Conservation (phyloP, 2,329 filamentous ascomycete species). For the Arachnomyces sp. region DNA sequence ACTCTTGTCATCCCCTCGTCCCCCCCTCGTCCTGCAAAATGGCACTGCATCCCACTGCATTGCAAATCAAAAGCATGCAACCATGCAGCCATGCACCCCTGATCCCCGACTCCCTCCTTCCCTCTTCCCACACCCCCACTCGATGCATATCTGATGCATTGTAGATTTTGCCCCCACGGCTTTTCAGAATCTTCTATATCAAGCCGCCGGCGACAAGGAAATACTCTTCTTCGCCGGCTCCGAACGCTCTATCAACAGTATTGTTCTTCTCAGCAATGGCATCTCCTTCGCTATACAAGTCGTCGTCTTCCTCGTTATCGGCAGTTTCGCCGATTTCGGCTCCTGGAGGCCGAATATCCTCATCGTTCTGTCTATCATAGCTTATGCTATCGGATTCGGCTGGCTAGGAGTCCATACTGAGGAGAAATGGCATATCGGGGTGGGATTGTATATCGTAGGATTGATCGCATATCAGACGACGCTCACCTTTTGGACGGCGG, state of each 20-base stretch:
- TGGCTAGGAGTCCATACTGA: conserved; percentile 58
- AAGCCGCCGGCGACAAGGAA: conserved; percentile 49
- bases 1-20: too few relatives aligned
- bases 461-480: conserved; percentile 59
- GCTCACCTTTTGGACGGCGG: conserved; percentile 61
- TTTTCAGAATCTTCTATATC: conserved; percentile 56
- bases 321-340: conserved; percentile 54
- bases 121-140: too few relatives aligned
- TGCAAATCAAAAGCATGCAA: neutral
- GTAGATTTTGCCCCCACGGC: conserved; percentile 53
- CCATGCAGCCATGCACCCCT: too few relatives aligned
- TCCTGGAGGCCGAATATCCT: conserved; percentile 56
- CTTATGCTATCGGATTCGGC: conserved; percentile 56
- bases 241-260: conserved; percentile 53
- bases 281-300: conserved; percentile 61
- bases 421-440: conserved; percentile 51
- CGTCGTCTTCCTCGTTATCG: conserved; percentile 40
- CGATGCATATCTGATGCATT: conserved; percentile 7
- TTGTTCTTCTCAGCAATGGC: conserved; percentile 58
- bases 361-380: conserved; percentile 51
- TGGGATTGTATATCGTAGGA: conserved; percentile 58
- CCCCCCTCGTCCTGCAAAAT: too few relatives aligned
- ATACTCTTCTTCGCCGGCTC: conserved; percentile 49
- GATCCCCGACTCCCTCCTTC: too few relatives aligned
- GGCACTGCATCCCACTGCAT: conserved; percentile 1